Percentiles rank a stretch among this genome's conserved stretches.
Conservation (phyloP, 768 basidiomycete genomes). For the Gelatoporia subvermispora region DNA sequence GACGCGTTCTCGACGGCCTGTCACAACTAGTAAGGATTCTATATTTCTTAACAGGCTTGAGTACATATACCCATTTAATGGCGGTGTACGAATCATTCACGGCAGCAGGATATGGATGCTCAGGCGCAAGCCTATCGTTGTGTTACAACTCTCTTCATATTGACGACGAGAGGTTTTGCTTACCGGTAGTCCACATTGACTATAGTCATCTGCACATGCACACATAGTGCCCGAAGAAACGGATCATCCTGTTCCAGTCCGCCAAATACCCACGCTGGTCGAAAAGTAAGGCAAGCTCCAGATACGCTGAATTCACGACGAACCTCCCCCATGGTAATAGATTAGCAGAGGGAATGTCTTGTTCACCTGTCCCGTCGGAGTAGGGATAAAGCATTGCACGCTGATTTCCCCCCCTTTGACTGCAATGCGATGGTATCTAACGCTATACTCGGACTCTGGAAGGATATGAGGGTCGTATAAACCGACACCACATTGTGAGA, state of each 20-base stretch:
- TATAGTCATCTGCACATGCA: conserved; percentile 12
- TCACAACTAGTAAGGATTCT: neutral
- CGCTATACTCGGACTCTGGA: conserved; percentile 1
- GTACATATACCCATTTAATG: conserved; percentile 23
- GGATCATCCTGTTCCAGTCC: conserved; percentile 14
- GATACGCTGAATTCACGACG: neutral
- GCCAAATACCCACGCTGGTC: conserved; percentile 5
- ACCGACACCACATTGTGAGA: too few species aligned
- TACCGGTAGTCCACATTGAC: conserved; percentile 16
- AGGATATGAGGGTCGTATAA: too few species aligned
- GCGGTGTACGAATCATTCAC: conserved; percentile 20
- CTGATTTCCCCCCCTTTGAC: conserved; percentile 4
- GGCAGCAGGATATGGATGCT: conserved; percentile 1
- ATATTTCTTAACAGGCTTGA: neutral
- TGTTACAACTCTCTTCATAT: too few species aligned
- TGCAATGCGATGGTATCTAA: neutral
- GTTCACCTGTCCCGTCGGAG: neutral
- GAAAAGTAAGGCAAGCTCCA: neutral
- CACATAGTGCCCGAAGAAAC: conserved; percentile 12
- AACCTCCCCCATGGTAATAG: conserved; percentile 12
- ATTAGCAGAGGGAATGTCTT: conserved; percentile 8
- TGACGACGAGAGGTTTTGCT: neutral
- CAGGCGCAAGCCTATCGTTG: neutral
- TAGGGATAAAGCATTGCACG: conserved; percentile 2
- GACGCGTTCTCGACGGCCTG: conserved; percentile 2